phyloP scores from a whole-genome alignment of 2,329 filamentous ascomycete species.

The Epichloe typhina region DNA sequence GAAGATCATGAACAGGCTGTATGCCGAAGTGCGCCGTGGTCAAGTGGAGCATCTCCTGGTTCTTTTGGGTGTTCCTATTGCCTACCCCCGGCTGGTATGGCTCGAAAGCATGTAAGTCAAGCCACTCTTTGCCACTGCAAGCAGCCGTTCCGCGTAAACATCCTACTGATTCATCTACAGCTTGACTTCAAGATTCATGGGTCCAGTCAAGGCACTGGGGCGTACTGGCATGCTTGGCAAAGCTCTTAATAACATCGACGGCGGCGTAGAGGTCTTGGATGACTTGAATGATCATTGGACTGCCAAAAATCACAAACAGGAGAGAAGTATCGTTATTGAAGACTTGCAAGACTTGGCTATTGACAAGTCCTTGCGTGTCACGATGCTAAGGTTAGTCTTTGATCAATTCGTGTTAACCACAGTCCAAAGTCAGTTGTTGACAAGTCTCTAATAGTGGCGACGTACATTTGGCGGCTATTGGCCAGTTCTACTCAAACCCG shows the following conservation, averaged over 20 bases:
- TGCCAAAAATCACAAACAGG: conserved; percentile 82
- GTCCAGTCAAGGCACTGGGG: conserved; percentile 78
- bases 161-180: conserved; percentile 26
- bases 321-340: conserved; percentile 75
- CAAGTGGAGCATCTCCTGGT: conserved; percentile 85
- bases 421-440: neutral
- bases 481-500: conserved; percentile 89
- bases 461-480: conserved; percentile 82
- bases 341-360: conserved; percentile 88
- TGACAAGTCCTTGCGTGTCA: conserved; percentile 82
- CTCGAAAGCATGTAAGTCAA: conserved; percentile 53
- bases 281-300: conserved; percentile 97
- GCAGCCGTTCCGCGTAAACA: neutral
- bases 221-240: conserved; percentile 67
- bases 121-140: conserved; percentile 15
- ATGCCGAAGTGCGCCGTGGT: conserved; percentile 68
- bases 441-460: conserved; percentile 50
- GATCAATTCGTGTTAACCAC: neutral
- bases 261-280: conserved; percentile 80
- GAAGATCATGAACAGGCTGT: conserved; percentile 72
- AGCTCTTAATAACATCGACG: conserved; percentile 80
- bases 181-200: conserved; percentile 73
- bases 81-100: conserved; percentile 64
- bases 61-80: conserved; percentile 70
- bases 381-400: conserved; percentile 55